Evolutionary conservation across 345 rosid species (phyloP).

Genomic region (Pugionium dolabratum): DNA sequence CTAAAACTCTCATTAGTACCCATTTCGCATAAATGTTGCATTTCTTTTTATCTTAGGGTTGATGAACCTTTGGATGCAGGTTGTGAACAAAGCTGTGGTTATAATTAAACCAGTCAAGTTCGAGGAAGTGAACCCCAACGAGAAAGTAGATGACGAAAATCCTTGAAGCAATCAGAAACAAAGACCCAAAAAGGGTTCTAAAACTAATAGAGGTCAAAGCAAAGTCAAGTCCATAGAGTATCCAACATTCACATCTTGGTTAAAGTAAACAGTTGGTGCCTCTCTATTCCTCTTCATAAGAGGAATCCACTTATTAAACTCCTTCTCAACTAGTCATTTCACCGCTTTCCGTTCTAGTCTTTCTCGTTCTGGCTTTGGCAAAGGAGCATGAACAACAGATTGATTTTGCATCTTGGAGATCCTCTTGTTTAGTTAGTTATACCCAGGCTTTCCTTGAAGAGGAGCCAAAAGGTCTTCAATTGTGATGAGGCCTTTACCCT

Average conservation of each 20-base stretch:
- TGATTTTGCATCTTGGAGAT: constrained; percentile 45
- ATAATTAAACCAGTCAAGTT: constrained; percentile 76
- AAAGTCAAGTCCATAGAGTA: constrained; percentile 45
- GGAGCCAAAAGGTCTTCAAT: constrained; percentile 67
- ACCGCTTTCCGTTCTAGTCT: constrained; percentile 76
- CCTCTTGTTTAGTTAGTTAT: constrained; percentile 57
- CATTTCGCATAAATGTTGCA: constrained; percentile 1
- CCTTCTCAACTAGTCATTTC: constrained; percentile 57
- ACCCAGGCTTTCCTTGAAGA: constrained; percentile 64
- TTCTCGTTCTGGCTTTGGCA: constrained; percentile 66
- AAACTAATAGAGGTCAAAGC: constrained; percentile 29
- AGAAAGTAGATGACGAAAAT: constrained; percentile 46
- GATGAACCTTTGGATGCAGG: constrained; percentile 45
- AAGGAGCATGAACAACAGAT: constrained; percentile 69
- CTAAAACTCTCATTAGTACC: background rate
- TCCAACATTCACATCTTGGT: constrained; percentile 63
- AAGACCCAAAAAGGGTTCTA: constrained; percentile 35
- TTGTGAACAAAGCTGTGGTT: constrained; percentile 73
- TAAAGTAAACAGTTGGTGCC: constrained; percentile 72
- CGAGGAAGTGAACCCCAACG: constrained; percentile 69
- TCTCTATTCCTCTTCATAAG: constrained; percentile 81
- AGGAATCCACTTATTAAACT: constrained; percentile 72
- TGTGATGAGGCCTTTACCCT: constrained; percentile 60
- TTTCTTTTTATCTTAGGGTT: background rate
- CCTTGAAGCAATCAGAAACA: constrained; percentile 45